These are phyloP conservation scores for Stemphylium vesicarium DNA, from an alignment of 2,329 filamentous ascomycete genomes.

Conservation along the genomic window DNA sequence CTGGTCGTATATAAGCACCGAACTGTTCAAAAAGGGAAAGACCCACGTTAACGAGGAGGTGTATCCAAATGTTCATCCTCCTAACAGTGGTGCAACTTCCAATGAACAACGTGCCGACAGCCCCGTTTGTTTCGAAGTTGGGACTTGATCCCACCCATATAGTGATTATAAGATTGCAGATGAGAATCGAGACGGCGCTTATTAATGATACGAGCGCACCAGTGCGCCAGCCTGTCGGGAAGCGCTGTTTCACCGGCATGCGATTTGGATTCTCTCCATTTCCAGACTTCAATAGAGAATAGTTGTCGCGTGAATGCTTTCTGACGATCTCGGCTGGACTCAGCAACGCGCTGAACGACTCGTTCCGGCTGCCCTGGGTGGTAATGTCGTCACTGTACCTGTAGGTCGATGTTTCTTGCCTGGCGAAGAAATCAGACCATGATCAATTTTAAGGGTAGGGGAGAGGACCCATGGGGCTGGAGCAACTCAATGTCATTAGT, in stretches of 20 bases:
- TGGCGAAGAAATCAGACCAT: neutral
- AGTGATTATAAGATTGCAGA: neutral
- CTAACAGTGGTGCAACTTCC: neutral
- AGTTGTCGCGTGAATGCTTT: neutral
- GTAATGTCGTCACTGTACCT: neutral
- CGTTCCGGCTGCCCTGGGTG: no score
- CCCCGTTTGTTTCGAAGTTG: neutral
- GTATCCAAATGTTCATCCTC: neutral
- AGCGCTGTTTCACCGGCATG: no score
- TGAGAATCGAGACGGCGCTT: neutral
- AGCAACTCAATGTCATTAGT: neutral
- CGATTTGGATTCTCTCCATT: neutral
- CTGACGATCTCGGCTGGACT: neutral
- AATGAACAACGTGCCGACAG: neutral
- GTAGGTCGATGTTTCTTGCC: neutral
- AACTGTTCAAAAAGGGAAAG: no score
- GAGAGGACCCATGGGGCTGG: neutral
- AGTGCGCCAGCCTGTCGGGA: neutral
- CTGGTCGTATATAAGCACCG: constrained; percentile 47
- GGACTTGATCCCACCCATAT: neutral
- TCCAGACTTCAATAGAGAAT: neutral
- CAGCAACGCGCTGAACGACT: neutral
- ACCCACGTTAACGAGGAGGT: neutral
- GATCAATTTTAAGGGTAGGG: neutral
- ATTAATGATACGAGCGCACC: neutral